Base-by-base conservation (phyloP, 2,329 filamentous ascomycete genomes). In the Whalleya microplaca region DNA sequence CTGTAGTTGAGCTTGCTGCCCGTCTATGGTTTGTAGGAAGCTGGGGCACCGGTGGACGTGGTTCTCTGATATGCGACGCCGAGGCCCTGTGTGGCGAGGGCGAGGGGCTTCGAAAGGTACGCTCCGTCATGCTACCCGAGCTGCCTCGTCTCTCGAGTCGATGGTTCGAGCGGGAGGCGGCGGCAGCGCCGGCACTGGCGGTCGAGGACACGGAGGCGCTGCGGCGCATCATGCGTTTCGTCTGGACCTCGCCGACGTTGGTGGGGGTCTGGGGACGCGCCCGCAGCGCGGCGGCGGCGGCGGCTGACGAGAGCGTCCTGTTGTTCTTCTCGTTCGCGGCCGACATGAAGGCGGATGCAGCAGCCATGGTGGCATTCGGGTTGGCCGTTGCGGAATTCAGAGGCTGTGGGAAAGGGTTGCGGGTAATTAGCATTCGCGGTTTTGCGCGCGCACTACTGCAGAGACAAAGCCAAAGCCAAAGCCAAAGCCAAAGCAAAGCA, bases 261-360 rank as follows among this genome's bases (percentile, higher is more conserved):
- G 88, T 94, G 20, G 92, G 92, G 2, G 90, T 87, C 49, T 87
- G 87, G 9, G 91, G 88, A 64, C 90, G 85, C 45, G 89, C 90
- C 69, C 89, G 87, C 56, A 98, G 82, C 45, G 93, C 93, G 23
- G 92, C 87, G 16, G 92, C 92, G 6, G 94, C 93, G 12, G 94
- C 94, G 6, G 93, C 91, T 37, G 90, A 88, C 41, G 93, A 96
- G 43, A 96, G 81, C 56, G 85, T 86, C 57, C 78, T 79, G 73
- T 83, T 84, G 65, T 87, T 83, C 21, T 68, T 71, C 18, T 66
- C 83, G 74, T 72, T 84, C 82, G 69, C 82, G 86, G 65, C 84
- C 41, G 70, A 86, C 69, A 89, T 82, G 74, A 94, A 96, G 56
- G 92, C 93, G 72, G 90, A 89, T 58, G 86, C 86, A 58, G 93